A percentile compares a stretch with the other conserved stretches of the same genome.
Conservation (phyloP, 345 rosid genomes). For the Gossypium raimondii region DNA sequence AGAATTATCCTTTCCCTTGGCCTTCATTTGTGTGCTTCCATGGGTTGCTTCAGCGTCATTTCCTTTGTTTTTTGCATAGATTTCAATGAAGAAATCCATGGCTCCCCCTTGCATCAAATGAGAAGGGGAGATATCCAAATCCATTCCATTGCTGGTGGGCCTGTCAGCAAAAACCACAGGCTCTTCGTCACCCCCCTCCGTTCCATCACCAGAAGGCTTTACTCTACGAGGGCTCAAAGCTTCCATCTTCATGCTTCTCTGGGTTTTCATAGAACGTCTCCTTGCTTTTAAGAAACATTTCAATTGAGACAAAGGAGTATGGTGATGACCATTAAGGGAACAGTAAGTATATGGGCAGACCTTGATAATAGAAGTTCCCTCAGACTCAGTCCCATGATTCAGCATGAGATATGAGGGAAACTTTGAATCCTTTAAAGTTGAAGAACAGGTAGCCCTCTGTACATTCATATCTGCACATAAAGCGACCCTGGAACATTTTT, state of each 20-base stretch:
- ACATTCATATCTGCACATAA: conserved; percentile 37
- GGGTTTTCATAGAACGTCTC: conserved; percentile 57
- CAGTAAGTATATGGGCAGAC: conserved; percentile 84
- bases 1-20: conserved; percentile 6
- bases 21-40: too few species aligned
- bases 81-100: conserved; percentile 37
- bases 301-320: conserved; percentile 60
- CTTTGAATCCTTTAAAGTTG: conserved; percentile 79
- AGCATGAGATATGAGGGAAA: conserved; percentile 67
- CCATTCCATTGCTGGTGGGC: conserved; percentile 11
- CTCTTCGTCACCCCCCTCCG: conserved; percentile 1
- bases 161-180: conserved; percentile 22
- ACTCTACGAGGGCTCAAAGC: conserved; percentile 23
- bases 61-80: conserved; percentile 34
- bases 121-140: not conserved
- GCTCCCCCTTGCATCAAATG: conserved; percentile 22
- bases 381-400: conserved; percentile 51
- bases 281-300: conserved; percentile 64
- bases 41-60: conserved; percentile 15
- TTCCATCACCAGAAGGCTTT: conserved; percentile 17
- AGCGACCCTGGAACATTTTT: conserved; percentile 42
- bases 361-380: conserved; percentile 71
- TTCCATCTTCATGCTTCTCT: conserved; percentile 45
- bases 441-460: conserved; percentile 84
- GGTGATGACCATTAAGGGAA: conserved; percentile 90